Evolutionary conservation across 116 monocot species (phyloP).

Genomic region (Posidonia oceanica): DNA sequence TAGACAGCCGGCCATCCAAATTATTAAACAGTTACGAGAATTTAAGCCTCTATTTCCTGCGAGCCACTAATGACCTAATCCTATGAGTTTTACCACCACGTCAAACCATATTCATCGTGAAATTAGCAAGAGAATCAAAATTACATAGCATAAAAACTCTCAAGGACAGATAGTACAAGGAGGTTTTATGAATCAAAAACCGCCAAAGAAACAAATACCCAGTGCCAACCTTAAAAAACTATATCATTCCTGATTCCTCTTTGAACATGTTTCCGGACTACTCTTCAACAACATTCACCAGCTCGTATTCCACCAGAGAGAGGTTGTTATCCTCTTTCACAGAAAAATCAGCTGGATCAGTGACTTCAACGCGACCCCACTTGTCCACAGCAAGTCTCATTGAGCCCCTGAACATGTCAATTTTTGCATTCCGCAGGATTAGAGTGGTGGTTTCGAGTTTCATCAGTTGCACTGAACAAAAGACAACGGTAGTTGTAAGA

Average conservation of each 20-base stretch:
- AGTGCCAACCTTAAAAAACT: neutral
- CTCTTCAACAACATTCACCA: constrained; percentile 22
- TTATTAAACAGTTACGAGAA: too few species aligned
- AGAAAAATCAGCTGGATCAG: constrained; percentile 17
- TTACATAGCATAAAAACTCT: too few species aligned
- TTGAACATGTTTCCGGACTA: neutral
- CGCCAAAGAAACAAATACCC: neutral
- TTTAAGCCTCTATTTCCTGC: too few species aligned
- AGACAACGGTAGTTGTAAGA: neutral
- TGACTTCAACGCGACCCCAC: constrained; percentile 19
- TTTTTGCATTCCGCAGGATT: constrained; percentile 17
- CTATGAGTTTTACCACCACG: too few species aligned
- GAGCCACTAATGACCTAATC: too few species aligned
- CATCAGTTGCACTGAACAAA: constrained; percentile 18
- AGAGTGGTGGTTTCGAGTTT: constrained; percentile 11
- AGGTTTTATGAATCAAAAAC: neutral
- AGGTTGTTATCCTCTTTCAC: constrained; percentile 24
- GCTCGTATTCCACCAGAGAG: constrained; percentile 17
- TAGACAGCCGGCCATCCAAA: too few species aligned
- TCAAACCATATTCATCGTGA: too few species aligned
- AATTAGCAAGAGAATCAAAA: too few species aligned
- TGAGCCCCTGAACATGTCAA: constrained; percentile 22
- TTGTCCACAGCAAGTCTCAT: constrained; percentile 24
- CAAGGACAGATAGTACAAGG: too few species aligned
- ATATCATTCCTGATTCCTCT: neutral